Base-by-base conservation (phyloP, 306 rosid genomes). In the Vicia faba region DNA sequence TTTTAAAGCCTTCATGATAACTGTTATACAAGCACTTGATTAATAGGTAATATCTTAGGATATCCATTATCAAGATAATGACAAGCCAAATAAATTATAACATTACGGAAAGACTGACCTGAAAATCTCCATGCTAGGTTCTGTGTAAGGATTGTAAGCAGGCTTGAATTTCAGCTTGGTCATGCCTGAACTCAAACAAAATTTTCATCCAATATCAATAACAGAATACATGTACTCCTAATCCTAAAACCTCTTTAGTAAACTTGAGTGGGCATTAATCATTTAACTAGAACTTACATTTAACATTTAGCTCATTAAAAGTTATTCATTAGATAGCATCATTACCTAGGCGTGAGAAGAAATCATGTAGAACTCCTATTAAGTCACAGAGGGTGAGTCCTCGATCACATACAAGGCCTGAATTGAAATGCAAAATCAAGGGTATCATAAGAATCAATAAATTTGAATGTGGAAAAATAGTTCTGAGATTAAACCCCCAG, bases 41-140 rank as follows among this genome's bases (percentile, higher is more conserved):
- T 63, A 75, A 13, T 7, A 41, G 45, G 28, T 53, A 38, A 33
- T 1, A 11, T 64, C 67, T 39, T 50, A 58, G 12, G 16, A 50
- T 8, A 36, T 9, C 38, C 35, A 38, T 36, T 35, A 35, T 62
- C 48, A 16, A 16, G 40, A 66, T 19, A 61, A 57, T 46, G 66
- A 63, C 36, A 70, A 36, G 54, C 19, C 33, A 23, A 49, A 71
- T 35, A 82, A 61, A 33, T 7, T 33, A 33, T 7, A 33, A 28
- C 72, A 49, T 64, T 19, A 40, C 29, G 57, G 64, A 46, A 40
- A 75, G 26, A 15, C 64, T 54, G 49, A 86, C 98, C 98, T 86
- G 81, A 93, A 93, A 75, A 93, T 86, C 79, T 93, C 98, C 98
- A 93, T 86, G 90, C 97, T 93, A 53, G 98, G 98, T 66, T 93